Conservation (phyloP, 805 yeast genomes). For the Wickerhamomyces subpelliculosus region DNA sequence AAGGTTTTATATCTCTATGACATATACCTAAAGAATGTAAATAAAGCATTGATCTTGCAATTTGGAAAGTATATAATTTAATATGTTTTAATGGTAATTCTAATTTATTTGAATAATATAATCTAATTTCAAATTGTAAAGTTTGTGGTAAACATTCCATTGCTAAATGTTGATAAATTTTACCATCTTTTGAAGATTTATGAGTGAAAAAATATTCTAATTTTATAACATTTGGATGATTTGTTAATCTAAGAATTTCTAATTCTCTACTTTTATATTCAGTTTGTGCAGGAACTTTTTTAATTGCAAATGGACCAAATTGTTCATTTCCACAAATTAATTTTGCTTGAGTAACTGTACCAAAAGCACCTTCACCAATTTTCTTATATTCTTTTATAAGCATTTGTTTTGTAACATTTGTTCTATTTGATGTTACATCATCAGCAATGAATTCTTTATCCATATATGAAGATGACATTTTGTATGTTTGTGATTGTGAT, state of each 20-base stretch:
- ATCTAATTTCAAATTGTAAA: slow-evolving; percentile 66
- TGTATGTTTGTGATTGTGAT: not conserved
- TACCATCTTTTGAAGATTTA: slow-evolving; percentile 53
- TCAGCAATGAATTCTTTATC: slow-evolving; percentile 41
- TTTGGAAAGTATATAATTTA: slow-evolving; percentile 71
- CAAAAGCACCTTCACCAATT: slow-evolving; percentile 85
- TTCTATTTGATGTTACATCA: slow-evolving; percentile 56
- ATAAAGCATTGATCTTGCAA: slow-evolving; percentile 78
- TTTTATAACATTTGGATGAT: slow-evolving; percentile 74
- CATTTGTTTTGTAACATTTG: slow-evolving; percentile 52
- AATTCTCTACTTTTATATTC: slow-evolving; percentile 80
- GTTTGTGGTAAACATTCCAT: slow-evolving; percentile 87
- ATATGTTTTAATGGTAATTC: slow-evolving; percentile 67
- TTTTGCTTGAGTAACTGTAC: slow-evolving; percentile 75
- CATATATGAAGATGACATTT: not conserved
- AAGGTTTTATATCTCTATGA: slow-evolving; percentile 81
- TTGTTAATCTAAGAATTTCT: slow-evolving; percentile 65
- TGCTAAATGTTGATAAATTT: slow-evolving; percentile 71
- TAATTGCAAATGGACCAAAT: slow-evolving; percentile 81
- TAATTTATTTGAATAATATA: slow-evolving; percentile 52
- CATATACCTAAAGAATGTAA: slow-evolving; percentile 75
- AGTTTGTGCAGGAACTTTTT: slow-evolving; percentile 81
- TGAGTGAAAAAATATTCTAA: slow-evolving; percentile 68
- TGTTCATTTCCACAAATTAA: slow-evolving; percentile 37
- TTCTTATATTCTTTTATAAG: slow-evolving; percentile 62